Evolutionary conservation across 495 filamentous ascomycete species (phyloP).

Genomic region (Arthonia radiata): DNA sequence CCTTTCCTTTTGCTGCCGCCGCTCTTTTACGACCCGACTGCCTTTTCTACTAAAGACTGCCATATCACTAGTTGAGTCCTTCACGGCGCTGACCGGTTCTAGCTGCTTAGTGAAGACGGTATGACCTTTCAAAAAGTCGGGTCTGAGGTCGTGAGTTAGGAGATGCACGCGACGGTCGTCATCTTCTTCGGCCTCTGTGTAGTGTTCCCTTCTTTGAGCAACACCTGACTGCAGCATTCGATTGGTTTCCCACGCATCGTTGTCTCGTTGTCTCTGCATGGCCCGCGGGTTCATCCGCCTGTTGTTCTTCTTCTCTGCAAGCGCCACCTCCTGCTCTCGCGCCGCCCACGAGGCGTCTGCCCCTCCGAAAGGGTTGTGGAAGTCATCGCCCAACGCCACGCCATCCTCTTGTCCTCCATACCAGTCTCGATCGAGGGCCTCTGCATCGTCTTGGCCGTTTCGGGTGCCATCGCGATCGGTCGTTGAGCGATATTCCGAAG

Average conservation of each 20-base stretch:
- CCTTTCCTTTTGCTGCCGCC: slow-evolving; percentile 72
- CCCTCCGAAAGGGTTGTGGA: slow-evolving; percentile 39
- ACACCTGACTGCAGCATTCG: slow-evolving; percentile 94
- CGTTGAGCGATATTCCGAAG: too few relatives aligned
- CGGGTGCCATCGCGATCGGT: too few relatives aligned
- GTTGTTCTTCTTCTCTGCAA: slow-evolving; percentile 49
- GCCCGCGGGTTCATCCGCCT: slow-evolving; percentile 45
- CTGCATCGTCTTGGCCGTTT: slow-evolving; percentile 15
- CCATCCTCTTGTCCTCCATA: slow-evolving; percentile 57
- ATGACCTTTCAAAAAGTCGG: slow-evolving; percentile 84
- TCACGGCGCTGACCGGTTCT: slow-evolving; percentile 79
- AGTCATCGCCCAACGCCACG: slow-evolving; percentile 57
- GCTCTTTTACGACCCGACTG: slow-evolving; percentile 76
- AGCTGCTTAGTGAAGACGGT: slow-evolving; percentile 94
- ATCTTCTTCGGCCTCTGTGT: slow-evolving; percentile 66
- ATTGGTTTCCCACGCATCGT: slow-evolving; percentile 95
- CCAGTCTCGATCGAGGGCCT: slow-evolving; percentile 71
- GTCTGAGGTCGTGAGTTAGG: slow-evolving; percentile 78
- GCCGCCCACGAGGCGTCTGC: slow-evolving; percentile 43
- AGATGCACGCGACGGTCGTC: slow-evolving; percentile 78
- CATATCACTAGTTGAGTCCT: slow-evolving; percentile 95
- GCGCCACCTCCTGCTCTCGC: slow-evolving; percentile 41
- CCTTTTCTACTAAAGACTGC: slow-evolving; percentile 94
- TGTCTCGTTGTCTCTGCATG: slow-evolving; percentile 71
- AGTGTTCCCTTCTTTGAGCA: slow-evolving; percentile 64